These are phyloP conservation scores for Grosmannia clavigera DNA, from an alignment of 2,329 filamentous ascomycete genomes.

Conservation along the genomic window DNA sequence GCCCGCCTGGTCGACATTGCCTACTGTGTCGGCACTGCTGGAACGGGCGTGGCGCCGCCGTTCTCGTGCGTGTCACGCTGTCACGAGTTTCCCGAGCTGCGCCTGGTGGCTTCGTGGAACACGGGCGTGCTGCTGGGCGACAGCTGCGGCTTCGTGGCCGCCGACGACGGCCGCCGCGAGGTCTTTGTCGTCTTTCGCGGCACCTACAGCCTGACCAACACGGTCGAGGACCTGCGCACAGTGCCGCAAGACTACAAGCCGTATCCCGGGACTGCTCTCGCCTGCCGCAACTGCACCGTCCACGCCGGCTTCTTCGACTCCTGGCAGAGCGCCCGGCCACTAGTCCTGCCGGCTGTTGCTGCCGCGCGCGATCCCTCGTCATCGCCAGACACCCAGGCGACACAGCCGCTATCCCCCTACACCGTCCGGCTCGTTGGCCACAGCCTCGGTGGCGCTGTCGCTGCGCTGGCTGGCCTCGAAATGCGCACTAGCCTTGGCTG, in stretches of 20 bases:
- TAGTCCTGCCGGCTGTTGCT: slow-evolving; percentile 56
- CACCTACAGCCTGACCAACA: slow-evolving; percentile 88
- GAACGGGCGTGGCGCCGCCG: slow-evolving; percentile 72
- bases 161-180: slow-evolving; percentile 50
- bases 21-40: slow-evolving; percentile 82
- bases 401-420: slow-evolving; percentile 41
- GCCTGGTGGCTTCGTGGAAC: slow-evolving; percentile 77
- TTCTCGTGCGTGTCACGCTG: slow-evolving; percentile 82
- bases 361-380: slow-evolving; percentile 30
- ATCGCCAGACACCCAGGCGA: not conserved
- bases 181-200: slow-evolving; percentile 87
- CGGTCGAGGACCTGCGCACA: slow-evolving; percentile 79
- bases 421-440: slow-evolving; percentile 74
- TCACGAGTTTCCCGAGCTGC: slow-evolving; percentile 66
- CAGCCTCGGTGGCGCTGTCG: slow-evolving; percentile 84
- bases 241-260: slow-evolving; percentile 83
- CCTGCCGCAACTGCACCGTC: slow-evolving; percentile 79
- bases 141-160: slow-evolving; percentile 83
- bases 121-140: slow-evolving; percentile 79
- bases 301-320: slow-evolving; percentile 81
- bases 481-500: slow-evolving; percentile 60
- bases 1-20: slow-evolving; percentile 88
- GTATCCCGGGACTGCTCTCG: slow-evolving; percentile 42
- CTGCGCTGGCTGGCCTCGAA: slow-evolving; percentile 75
- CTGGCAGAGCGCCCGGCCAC: slow-evolving; percentile 62